Base-by-base conservation (phyloP, 306 rosid species). In the Lathyrus oleraceus region DNA sequence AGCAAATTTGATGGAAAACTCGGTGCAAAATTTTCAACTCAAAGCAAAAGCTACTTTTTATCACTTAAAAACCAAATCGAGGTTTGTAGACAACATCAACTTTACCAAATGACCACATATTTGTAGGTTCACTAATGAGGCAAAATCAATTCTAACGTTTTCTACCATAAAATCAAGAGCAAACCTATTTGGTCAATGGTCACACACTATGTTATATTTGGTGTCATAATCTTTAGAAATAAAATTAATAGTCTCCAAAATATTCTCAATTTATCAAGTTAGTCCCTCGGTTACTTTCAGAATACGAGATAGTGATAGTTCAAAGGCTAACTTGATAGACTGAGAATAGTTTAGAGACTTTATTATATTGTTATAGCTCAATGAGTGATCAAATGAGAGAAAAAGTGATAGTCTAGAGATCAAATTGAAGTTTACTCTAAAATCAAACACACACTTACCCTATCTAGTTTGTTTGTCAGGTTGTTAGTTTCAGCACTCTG, bases 401-500 rank as follows among this genome's bases (percentile, higher is more conserved):
- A 4, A 25, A 25, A 25, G 28, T 25, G 28, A 25, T 25, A 25
- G 28, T 25, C 28, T 25, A 25, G 28, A 25, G 28, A 25, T 25
- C 28, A 25, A 25, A 25, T 25, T 25, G 28, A 47, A 17, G 19
- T 47, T 47, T 45, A 15, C 53, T 15, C 53, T 54, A 11, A 23
- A 54, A 25, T 54, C 61, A 54, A 54, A 23, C 19, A 13, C 39
- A 8, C 43, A 27, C 90, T 81, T 79, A 94, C 99, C 80, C 96
- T 82, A 40, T 91, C 96, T 67, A 94, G 97, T 87, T 94, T 91
- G 84, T 91, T 88, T 11, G 96, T 88, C 58, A 94, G 87, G 83
- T 87, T 88, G 66, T 78, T 85, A 44, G 97, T 94, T 83, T 91
- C 97, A 48, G 96, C 88, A 83, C 80, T 88, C 86, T 94, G 97